Evolutionary conservation across 768 basidiomycete species (phyloP), one percentile per base, ranked within the genome.

Genomic region (Suillus placidus): DNA sequence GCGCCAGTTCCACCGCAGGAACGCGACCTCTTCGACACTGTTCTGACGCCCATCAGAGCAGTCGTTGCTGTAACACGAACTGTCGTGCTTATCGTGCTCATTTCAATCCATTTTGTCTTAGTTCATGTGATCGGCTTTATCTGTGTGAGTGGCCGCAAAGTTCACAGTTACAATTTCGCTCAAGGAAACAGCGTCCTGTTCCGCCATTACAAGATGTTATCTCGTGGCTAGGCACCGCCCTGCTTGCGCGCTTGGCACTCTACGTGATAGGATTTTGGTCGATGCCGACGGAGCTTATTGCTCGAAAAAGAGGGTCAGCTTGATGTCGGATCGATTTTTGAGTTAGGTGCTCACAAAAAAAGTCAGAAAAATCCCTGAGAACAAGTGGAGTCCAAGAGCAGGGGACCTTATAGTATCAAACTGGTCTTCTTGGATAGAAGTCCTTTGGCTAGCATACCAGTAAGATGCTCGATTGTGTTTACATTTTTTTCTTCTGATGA

Each of bases 321-420:
- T 32, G 65, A 34, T 30, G 23, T 66, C 62, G 56, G 13, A 42
- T 40, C 47, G 38, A 55, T 32, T 57, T 37, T 55, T 62, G 35
- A 32, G 38, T 6, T 62, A 70, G 35, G 65, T 62, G 7, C 30
- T 38, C 40, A 68, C 7, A 61, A 67, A 64, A 70, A 64, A 23
- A 30, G 47, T 40, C 63, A 90, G 88, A 67, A 82, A 84, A 67
- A 73, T 73, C 18, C 72, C 74, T 3, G 79, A 80, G 32, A 61
- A 73, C 34, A 68, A 73, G 20, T 95, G 92, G 92, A 80, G 73
- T 37, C 94, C 94, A 9, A 77, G 75, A 42, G 82, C 88, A 40
- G 95, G 95, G 0, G 95, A 98, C 74, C 76, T 98, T 51, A 95
- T 97, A 63, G 87, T 97, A 20, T 91, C 94, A 12, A 98, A 97